These are phyloP conservation scores for Xylariaceae sp. DNA, from an alignment of 2,329 filamentous ascomycete genomes.

Conservation along the genomic window DNA sequence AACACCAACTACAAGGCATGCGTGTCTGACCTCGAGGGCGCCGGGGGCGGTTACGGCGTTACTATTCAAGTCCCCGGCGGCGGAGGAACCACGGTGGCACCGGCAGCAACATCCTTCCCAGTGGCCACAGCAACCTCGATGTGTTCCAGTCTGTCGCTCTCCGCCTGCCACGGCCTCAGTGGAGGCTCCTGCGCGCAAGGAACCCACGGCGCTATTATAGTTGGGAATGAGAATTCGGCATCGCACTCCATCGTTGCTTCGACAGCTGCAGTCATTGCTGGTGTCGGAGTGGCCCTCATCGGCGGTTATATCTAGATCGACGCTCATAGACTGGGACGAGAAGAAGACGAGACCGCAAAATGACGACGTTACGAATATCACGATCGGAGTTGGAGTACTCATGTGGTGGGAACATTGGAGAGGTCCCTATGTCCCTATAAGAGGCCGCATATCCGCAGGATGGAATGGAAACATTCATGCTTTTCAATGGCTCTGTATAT, in stretches of 20 bases:
- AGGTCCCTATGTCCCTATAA: slow-evolving; percentile 5
- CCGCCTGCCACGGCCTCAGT: slow-evolving; percentile 48
- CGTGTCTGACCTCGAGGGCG: slow-evolving; percentile 45
- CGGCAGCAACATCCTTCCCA: slow-evolving; percentile 38
- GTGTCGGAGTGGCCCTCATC: slow-evolving; percentile 32
- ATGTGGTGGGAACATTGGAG: neutral
- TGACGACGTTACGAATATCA: slow-evolving; percentile 17
- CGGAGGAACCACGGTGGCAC: slow-evolving; percentile 51
- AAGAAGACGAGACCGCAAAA: neutral
- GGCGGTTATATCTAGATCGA: slow-evolving; percentile 8
- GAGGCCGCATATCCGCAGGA: neutral
- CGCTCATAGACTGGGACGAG: neutral
- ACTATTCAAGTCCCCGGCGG: slow-evolving; percentile 56
- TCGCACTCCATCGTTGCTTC: slow-evolving; percentile 29
- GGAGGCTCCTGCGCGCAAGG: slow-evolving; percentile 39
- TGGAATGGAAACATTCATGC: neutral
- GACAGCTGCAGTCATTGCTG: slow-evolving; percentile 30
- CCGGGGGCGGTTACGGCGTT: slow-evolving; percentile 45
- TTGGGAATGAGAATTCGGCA: slow-evolving; percentile 28
- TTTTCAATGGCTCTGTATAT: too few relatives aligned
- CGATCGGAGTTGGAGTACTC: slow-evolving; percentile 6
- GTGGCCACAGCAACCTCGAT: slow-evolving; percentile 49
- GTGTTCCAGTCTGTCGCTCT: slow-evolving; percentile 53
- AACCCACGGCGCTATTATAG: slow-evolving; percentile 23
- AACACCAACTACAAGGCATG: slow-evolving; percentile 54